Evolutionary conservation across 192 early-diverging fungal genomes (phyloP), one percentile per base, ranked within the genome.

Genomic region (Backusella westeae): DNA sequence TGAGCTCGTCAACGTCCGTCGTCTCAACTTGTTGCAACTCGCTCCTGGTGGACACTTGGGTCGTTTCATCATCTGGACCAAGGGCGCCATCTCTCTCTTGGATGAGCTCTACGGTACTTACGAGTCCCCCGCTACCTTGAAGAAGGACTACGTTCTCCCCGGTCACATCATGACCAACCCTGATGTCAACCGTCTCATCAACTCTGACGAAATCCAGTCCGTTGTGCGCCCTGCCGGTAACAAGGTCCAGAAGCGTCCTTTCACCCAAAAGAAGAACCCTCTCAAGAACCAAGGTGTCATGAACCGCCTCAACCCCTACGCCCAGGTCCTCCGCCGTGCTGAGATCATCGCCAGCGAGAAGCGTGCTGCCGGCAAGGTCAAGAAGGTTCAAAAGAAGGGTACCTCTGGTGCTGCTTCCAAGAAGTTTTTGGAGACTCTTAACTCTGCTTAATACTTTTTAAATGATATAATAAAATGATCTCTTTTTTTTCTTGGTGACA

Each of bases 11-110:
- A 91, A 92, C 82, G 97, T 99, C 69, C 88, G 89, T 76, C 86
- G 89, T 84, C 90, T 99, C 76, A 99, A 98, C 94, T 91, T 99
- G 84, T 92, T 99, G 84, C 96, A 97, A 90, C 91, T 99, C 73
- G 98, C 98, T 76, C 98, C 98, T 75, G 98, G 98, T 87, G 96
- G 96, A 82, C 98, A 99, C 89, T 90, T 99, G 83, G 98, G 98
- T 78, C 96, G 97, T 84, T 99, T 99, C 89, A 89, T 98, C 87
- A 98, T 99, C 95, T 99, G 98, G 98, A 96, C 98, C 77, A 89
- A 95, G 84, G 83, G 89, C 65, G 97, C 97, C 78, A 96, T 98
- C 83, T 90, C 91, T 82, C 88, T 94, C 46, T 91, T 99, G 81
- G 96, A 98, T 85, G 85, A 91, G 81, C 88, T 99, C 81, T 99